A percentile compares a stretch with the other conserved stretches of the same genome.
Evolutionary conservation across 2,329 filamentous ascomycete species (phyloP).

Genomic region (Massarina eburnea): DNA sequence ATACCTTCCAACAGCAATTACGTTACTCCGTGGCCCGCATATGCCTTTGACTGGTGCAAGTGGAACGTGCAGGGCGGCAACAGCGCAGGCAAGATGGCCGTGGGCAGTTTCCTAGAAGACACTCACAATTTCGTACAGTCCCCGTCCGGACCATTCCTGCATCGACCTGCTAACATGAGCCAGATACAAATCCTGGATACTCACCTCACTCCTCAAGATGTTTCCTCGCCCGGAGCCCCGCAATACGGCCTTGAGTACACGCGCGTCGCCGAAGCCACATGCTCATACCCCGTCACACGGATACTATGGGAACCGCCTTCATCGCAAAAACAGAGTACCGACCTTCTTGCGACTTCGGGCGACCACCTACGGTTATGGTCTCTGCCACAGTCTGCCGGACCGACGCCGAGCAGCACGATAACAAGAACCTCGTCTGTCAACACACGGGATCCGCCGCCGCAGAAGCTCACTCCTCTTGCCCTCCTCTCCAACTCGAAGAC

Average conservation of each 20-base stretch:
- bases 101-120: conserved; percentile 96
- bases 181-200: conserved; percentile 97
- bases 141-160: not conserved
- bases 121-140: conserved; percentile 89
- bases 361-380: conserved; percentile 96
- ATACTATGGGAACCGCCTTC: conserved; percentile 96
- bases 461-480: conserved; percentile 88
- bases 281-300: conserved; percentile 94
- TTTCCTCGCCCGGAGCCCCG: conserved; percentile 68
- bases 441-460: conserved; percentile 61
- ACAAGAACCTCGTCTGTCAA: conserved; percentile 64
- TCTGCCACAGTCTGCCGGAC: conserved; percentile 59
- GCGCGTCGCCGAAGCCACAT: conserved; percentile 93
- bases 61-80: conserved; percentile 74
- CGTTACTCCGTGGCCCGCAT: conserved; percentile 89
- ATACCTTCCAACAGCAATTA: conserved; percentile 83
- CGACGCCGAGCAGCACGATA: conserved; percentile 69
- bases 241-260: conserved; percentile 84
- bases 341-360: conserved; percentile 90
- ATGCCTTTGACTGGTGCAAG: conserved; percentile 99
- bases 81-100: conserved; percentile 86
- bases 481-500: conserved; percentile 97
- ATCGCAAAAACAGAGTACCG: conserved; percentile 90
- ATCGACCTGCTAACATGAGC: conserved; percentile 12
- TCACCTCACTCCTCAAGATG: conserved; percentile 69